These are phyloP conservation scores for Emmonsia crescens DNA, from an alignment of 2,329 filamentous ascomycete species.

Conservation along the genomic window DNA sequence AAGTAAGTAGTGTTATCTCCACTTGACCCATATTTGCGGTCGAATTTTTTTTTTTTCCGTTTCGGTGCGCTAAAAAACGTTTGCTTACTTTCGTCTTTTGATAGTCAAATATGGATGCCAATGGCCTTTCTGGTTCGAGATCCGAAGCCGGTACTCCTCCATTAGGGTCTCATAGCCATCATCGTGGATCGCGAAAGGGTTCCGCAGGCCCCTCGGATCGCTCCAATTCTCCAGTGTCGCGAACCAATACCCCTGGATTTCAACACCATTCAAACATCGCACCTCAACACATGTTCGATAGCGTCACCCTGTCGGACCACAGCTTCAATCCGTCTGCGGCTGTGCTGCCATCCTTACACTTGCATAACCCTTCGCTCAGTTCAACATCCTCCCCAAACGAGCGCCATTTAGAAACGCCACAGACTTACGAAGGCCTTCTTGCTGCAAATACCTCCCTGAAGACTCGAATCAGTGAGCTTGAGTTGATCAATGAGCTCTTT, in stretches of 20 bases:
- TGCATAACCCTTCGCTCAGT: conserved; percentile 50
- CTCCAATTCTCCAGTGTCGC: conserved; percentile 66
- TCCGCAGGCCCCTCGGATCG: conserved; percentile 63
- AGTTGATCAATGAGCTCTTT: conserved; percentile 84
- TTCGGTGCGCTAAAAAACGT: neutral
- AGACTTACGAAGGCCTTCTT: conserved; percentile 69
- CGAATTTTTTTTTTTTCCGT: conserved; percentile 17
- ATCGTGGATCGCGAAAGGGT: conserved; percentile 60
- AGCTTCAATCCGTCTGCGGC: conserved; percentile 50
- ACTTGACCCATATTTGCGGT: neutral
- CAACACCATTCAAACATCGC: conserved; percentile 58
- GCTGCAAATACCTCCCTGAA: conserved; percentile 79
- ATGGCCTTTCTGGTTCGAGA: conserved; percentile 49
- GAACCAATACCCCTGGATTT: conserved; percentile 66
- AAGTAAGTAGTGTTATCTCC: conserved; percentile 45
- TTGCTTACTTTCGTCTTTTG: conserved; percentile 8
- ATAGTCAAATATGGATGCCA: conserved; percentile 40
- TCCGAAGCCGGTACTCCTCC: conserved; percentile 48
- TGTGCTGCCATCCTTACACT: conserved; percentile 40
- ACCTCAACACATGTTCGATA: conserved; percentile 68
- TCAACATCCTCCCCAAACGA: conserved; percentile 47
- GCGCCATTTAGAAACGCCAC: conserved; percentile 57
- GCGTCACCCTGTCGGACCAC: conserved; percentile 55
- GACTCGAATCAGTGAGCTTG: conserved; percentile 87
- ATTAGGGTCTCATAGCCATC: conserved; percentile 46